Percentiles rank a stretch among this genome's conserved stretches.
phyloP scores from a whole-genome alignment of 805 yeast species.

The Candida xiaguanensis region DNA sequence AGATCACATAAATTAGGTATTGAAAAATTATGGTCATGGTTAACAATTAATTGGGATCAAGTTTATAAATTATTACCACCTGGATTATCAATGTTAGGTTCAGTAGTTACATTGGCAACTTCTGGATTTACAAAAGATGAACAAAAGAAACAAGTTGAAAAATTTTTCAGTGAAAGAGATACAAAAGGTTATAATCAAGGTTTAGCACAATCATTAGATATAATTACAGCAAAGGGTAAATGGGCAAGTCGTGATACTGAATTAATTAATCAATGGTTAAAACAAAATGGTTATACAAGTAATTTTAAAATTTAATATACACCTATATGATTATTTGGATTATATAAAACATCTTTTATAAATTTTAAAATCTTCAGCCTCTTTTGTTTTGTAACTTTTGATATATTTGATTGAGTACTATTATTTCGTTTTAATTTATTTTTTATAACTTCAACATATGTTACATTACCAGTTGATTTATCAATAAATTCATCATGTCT shows the following conservation, averaged over 20 bases:
- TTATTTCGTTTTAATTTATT: constrained; percentile 8
- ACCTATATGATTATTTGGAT: not conserved
- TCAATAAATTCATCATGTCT: constrained; percentile 4
- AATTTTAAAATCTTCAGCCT: constrained; percentile 1
- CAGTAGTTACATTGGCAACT: constrained; percentile 62
- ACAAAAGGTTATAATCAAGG: constrained; percentile 64
- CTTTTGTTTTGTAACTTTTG: not conserved
- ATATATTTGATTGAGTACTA: not conserved
- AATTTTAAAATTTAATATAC: not conserved
- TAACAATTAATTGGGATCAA: constrained; percentile 67
- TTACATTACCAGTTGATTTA: constrained; percentile 10
- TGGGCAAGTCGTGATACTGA: constrained; percentile 58
- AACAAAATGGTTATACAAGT: constrained; percentile 25
- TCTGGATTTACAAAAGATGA: constrained; percentile 57
- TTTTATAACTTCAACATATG: constrained; percentile 9
- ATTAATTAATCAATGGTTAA: constrained; percentile 48
- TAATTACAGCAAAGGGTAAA: constrained; percentile 49
- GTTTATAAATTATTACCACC: constrained; percentile 71
- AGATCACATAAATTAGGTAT: constrained; percentile 62
- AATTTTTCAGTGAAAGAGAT: constrained; percentile 49
- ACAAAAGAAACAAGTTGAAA: constrained; percentile 48
- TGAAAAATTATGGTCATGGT: constrained; percentile 71
- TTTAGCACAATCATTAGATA: constrained; percentile 63
- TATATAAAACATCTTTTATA: not conserved
- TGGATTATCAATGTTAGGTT: constrained; percentile 72